phyloP scores from a whole-genome alignment of 345 rosid species.

The Orychophragmus violaceus region DNA sequence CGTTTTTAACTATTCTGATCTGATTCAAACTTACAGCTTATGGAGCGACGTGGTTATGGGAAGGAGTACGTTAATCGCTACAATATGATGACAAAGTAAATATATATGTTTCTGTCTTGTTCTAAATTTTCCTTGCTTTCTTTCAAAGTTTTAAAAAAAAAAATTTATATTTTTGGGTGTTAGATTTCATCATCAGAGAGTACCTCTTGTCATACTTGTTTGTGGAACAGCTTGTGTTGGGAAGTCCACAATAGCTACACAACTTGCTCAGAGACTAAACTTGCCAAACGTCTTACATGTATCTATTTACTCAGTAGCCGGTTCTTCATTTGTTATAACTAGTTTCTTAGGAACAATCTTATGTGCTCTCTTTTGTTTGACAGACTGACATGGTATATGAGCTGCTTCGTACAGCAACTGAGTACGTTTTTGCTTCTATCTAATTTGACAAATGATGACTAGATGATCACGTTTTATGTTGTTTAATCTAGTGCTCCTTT shows the following conservation, averaged over 20 bases:
- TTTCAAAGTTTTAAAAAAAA: not conserved
- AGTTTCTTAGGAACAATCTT: not conserved
- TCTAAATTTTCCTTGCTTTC: not conserved
- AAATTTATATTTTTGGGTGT: not conserved
- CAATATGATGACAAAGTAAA: slow-evolving; percentile 95
- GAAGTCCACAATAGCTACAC: slow-evolving; percentile 96
- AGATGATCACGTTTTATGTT: not conserved
- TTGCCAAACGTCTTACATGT: slow-evolving; percentile 98
- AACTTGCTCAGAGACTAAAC: slow-evolving; percentile 95
- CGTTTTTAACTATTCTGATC: not conserved
- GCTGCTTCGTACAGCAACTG: slow-evolving; percentile 80
- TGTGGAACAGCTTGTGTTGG: slow-evolving; percentile 99
- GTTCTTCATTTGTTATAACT: not conserved
- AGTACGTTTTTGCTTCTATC: slow-evolving; percentile 43
- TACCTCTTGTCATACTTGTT: slow-evolving; percentile 95
- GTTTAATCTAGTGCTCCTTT: slow-evolving; percentile 67
- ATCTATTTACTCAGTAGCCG: not conserved
- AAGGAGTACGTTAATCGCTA: slow-evolving; percentile 82
- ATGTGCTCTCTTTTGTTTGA: slow-evolving; percentile 15
- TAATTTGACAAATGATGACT: not conserved
- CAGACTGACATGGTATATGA: slow-evolving; percentile 95
- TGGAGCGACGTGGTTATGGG: slow-evolving; percentile 88
- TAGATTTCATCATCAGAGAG: slow-evolving; percentile 98
- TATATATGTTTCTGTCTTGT: not conserved
- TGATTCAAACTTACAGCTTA: slow-evolving; percentile 50